phyloP scores from a whole-genome alignment of 2,329 filamentous ascomycete species.

The Cyclaneusma minus region DNA sequence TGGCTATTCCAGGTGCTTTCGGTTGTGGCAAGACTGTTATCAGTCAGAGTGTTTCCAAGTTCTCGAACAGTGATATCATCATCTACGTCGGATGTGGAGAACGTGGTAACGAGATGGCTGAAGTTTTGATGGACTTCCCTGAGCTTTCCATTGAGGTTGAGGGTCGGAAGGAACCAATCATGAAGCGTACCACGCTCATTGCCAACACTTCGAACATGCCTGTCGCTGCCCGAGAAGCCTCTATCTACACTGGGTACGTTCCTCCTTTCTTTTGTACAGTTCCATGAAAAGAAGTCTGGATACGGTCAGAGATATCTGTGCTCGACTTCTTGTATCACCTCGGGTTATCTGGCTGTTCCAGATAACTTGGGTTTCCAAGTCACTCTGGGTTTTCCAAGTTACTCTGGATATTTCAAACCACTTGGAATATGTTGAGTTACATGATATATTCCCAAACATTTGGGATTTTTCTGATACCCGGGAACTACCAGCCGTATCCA shows the following conservation, averaged over 20 bases:
- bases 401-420: too few species aligned
- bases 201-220: conserved; percentile 99
- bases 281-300: too few species aligned
- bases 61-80: conserved; percentile 98
- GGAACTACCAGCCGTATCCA: too few species aligned
- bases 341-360: too few species aligned
- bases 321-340: too few species aligned
- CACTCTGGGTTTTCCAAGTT: too few species aligned
- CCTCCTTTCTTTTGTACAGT: too few species aligned
- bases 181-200: conserved; percentile 98
- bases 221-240: conserved; percentile 92
- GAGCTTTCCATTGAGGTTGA: conserved; percentile 92
- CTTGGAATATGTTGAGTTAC: too few species aligned
- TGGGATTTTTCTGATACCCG: too few species aligned
- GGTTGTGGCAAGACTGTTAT: conserved; percentile 99
- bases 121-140: conserved; percentile 99
- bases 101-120: conserved; percentile 98
- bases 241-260: conserved; percentile 98
- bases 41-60: conserved; percentile 95
- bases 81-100: conserved; percentile 90
- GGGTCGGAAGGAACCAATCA: conserved; percentile 93
- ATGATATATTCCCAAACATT: too few species aligned
- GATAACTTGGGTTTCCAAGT: too few species aligned
- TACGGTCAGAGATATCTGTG: too few species aligned
- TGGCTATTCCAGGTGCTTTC: conserved; percentile 96